These are phyloP conservation scores for Chlorella vulgaris DNA, from an alignment of 139 green algal species.

Conservation along the genomic window DNA sequence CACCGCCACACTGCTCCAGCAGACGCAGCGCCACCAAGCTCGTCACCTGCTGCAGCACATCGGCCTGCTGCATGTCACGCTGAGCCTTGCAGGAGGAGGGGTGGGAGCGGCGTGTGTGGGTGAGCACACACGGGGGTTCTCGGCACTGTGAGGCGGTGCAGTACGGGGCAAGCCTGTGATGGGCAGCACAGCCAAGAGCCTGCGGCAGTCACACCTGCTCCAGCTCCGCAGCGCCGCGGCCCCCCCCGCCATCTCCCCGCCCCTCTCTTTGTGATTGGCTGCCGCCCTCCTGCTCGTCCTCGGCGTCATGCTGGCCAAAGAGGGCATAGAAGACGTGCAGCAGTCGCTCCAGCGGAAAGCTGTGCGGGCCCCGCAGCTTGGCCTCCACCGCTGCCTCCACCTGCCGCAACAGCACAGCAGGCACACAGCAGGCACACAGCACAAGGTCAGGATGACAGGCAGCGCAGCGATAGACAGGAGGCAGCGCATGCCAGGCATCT, in stretches of 20 bases:
- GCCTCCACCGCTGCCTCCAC: conserved; percentile 60
- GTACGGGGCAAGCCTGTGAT: background rate
- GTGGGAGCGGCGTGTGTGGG: background rate
- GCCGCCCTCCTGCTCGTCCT: conserved; percentile 33
- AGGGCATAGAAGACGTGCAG: conserved; percentile 65
- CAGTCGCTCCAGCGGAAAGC: conserved; percentile 69
- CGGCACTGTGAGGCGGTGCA: background rate
- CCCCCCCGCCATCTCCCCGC: background rate
- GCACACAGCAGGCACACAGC: background rate
- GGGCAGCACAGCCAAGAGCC: background rate
- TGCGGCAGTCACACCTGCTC: background rate
- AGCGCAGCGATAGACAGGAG: too few relatives aligned
- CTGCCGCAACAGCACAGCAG: background rate
- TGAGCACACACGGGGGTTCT: background rate
- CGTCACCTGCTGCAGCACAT: conserved; percentile 36
- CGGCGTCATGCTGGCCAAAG: conserved; percentile 23
- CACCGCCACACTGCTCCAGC: conserved; percentile 40
- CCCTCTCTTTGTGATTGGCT: too few relatives aligned
- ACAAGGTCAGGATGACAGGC: background rate
- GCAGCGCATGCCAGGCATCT: too few relatives aligned
- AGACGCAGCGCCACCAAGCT: conserved; percentile 53
- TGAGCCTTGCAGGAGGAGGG: conserved; percentile 6
- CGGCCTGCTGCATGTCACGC: conserved; percentile 24
- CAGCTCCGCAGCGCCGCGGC: background rate
- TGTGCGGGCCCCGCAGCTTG: conserved; percentile 55